A percentile compares a stretch with the other conserved stretches of the same genome.
phyloP scores from a whole-genome alignment of 1,284 basidiomycete species.

The Phlebopus sp. region DNA sequence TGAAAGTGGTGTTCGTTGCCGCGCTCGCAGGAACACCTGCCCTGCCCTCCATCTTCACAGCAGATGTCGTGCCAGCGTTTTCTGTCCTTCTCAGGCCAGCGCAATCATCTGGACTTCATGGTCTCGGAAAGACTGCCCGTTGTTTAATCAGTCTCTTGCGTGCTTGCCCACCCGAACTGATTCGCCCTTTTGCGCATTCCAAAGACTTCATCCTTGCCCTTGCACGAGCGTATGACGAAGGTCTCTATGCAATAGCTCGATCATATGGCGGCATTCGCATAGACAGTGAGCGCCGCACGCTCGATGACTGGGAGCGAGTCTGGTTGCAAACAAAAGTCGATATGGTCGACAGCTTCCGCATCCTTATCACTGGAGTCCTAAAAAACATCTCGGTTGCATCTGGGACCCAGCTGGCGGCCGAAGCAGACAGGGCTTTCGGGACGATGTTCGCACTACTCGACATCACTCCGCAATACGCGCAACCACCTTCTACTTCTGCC shows the following conservation, averaged over 20 bases:
- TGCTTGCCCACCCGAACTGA: slow-evolving; percentile 44
- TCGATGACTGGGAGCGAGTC: slow-evolving; percentile 64
- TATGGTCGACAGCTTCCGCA: slow-evolving; percentile 66
- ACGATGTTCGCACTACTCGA: slow-evolving; percentile 58
- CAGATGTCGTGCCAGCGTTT: slow-evolving; percentile 55
- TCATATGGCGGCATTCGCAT: slow-evolving; percentile 57
- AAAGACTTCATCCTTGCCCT: slow-evolving; percentile 55
- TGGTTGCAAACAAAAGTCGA: slow-evolving; percentile 70
- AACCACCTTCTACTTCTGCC: not conserved
- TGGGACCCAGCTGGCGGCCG: slow-evolving; percentile 40
- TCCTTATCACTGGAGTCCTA: slow-evolving; percentile 50
- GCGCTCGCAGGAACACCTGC: slow-evolving; percentile 35
- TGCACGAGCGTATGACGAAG: slow-evolving; percentile 56
- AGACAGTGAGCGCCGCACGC: slow-evolving; percentile 27
- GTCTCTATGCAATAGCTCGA: slow-evolving; percentile 49
- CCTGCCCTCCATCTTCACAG: slow-evolving; percentile 34
- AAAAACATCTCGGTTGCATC: slow-evolving; percentile 43
- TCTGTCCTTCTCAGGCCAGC: slow-evolving; percentile 43
- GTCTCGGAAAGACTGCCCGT: slow-evolving; percentile 58
- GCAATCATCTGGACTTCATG: slow-evolving; percentile 53
- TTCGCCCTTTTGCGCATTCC: slow-evolving; percentile 49
- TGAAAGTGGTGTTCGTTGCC: slow-evolving; percentile 43
- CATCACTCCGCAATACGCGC: slow-evolving; percentile 33
- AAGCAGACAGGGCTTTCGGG: slow-evolving; percentile 54
- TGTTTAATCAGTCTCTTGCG: slow-evolving; percentile 56